These are phyloP conservation scores for Cutaneotrichosporon sp. DNA, from an alignment of 1,284 basidiomycete species.

Conservation along the genomic window DNA sequence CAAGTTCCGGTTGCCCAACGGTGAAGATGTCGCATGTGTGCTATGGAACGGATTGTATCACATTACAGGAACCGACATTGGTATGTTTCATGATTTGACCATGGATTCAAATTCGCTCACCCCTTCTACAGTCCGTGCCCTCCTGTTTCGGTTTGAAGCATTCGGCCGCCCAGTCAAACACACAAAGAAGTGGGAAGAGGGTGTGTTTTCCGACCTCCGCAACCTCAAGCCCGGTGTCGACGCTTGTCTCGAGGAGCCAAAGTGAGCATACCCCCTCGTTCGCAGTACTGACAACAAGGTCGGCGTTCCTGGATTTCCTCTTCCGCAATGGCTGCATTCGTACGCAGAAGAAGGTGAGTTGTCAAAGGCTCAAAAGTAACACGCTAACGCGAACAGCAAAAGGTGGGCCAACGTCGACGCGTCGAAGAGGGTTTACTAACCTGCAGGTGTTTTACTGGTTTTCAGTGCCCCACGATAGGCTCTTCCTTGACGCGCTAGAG, in stretches of 20 bases:
- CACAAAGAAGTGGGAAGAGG: slow-evolving; percentile 61
- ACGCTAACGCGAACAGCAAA: slow-evolving; percentile 25
- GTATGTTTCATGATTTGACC: slow-evolving; percentile 31
- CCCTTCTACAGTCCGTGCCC: slow-evolving; percentile 59
- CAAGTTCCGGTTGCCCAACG: slow-evolving; percentile 72
- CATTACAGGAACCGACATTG: slow-evolving; percentile 72
- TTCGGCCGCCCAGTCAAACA: slow-evolving; percentile 55
- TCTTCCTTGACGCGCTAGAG: slow-evolving; percentile 88
- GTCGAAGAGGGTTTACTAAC: background rate
- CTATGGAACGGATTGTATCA: slow-evolving; percentile 84
- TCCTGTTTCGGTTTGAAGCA: slow-evolving; percentile 83
- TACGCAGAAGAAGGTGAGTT: slow-evolving; percentile 93
- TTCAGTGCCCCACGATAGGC: slow-evolving; percentile 85
- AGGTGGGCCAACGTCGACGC: slow-evolving; percentile 13
- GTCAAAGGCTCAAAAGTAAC: background rate
- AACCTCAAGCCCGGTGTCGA: slow-evolving; percentile 87
- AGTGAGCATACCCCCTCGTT: slow-evolving; percentile 51
- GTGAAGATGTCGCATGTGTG: slow-evolving; percentile 82
- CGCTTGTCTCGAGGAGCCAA: slow-evolving; percentile 84
- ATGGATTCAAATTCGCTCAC: background rate
- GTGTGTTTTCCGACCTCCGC: slow-evolving; percentile 81
- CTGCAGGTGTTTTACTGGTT: slow-evolving; percentile 71
- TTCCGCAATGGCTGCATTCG: slow-evolving; percentile 93
- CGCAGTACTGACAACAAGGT: slow-evolving; percentile 20
- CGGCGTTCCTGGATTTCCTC: slow-evolving; percentile 71